A percentile compares a stretch with the other conserved stretches of the same genome.
phyloP scores from a whole-genome alignment of 768 basidiomycete species.

The Coprinopsis strossmayeri region DNA sequence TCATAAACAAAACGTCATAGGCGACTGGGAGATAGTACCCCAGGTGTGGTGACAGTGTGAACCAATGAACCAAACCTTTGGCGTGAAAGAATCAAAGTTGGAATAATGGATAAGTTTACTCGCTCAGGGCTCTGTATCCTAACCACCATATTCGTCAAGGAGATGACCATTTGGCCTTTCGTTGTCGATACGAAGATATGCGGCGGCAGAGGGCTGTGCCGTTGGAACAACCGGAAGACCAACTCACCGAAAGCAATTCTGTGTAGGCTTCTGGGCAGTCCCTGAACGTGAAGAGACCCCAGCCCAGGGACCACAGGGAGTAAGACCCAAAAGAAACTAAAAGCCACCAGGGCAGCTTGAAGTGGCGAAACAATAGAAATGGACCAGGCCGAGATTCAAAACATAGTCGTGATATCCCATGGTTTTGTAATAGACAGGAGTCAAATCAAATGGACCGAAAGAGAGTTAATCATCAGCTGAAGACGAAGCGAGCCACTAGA shows the following conservation, averaged over 20 bases:
- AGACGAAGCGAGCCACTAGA: too few species aligned
- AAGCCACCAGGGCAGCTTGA: constrained; percentile 79
- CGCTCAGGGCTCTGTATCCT: too few species aligned
- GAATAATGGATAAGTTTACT: background rate
- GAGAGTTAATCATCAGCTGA: background rate
- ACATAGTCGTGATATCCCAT: background rate
- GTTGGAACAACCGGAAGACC: constrained; percentile 4
- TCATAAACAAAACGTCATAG: constrained; percentile 3
- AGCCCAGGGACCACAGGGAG: constrained; percentile 69
- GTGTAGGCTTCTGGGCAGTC: constrained; percentile 79
- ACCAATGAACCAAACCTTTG: background rate
- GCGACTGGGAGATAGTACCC: background rate
- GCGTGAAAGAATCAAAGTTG: background rate
- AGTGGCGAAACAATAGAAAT: background rate
- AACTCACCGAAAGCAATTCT: constrained; percentile 55
- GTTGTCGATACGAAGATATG: constrained; percentile 3
- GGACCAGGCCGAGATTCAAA: background rate
- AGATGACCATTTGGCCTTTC: background rate
- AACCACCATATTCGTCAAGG: too few species aligned
- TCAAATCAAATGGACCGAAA: background rate
- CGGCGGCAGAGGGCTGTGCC: constrained; percentile 1
- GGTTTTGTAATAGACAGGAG: background rate
- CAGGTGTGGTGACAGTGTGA: too few species aligned
- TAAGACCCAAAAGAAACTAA: constrained; percentile 77
- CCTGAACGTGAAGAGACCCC: constrained; percentile 64